Conservation (phyloP, 176 grass and related monocot genomes). For the Aegilops tauschii region DNA sequence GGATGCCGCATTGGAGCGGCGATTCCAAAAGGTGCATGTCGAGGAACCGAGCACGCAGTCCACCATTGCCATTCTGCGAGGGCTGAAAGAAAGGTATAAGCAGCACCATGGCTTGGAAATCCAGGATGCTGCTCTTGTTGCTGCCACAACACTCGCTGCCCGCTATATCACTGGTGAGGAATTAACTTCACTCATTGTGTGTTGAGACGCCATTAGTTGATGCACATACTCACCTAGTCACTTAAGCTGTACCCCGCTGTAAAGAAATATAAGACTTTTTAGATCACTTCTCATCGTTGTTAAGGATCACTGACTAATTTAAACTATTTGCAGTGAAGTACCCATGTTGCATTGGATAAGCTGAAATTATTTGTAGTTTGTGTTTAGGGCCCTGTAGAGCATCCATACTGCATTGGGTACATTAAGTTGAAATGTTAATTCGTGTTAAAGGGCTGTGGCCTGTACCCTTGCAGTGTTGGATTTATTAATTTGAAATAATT, state of each 20-base stretch:
- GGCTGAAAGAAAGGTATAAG: constrained; percentile 13
- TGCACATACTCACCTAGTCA: neutral
- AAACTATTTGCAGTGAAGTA: neutral
- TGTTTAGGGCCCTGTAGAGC: neutral
- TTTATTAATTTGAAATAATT: neutral
- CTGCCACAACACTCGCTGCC: constrained; percentile 6
- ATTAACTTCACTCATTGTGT: neutral
- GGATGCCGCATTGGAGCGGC: constrained; percentile 20
- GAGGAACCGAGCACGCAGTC: neutral
- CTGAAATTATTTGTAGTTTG: neutral
- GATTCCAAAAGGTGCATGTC: constrained; percentile 36
- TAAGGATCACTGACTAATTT: neutral
- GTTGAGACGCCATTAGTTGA: neutral
- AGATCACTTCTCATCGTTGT: neutral
- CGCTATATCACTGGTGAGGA: constrained; percentile 4
- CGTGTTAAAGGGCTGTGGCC: neutral
- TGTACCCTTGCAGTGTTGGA: neutral
- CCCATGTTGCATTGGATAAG: neutral
- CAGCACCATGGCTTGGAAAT: constrained; percentile 18
- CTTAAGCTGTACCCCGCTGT: neutral
- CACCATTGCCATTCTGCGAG: constrained; percentile 19
- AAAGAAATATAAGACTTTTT: too few species aligned
- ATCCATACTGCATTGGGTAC: neutral
- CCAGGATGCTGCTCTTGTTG: constrained; percentile 16
- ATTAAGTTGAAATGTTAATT: neutral